A percentile compares a stretch with the other conserved stretches of the same genome.
Evolutionary conservation across 306 rosid genomes (phyloP).

Genomic region (Myrica gale): DNA sequence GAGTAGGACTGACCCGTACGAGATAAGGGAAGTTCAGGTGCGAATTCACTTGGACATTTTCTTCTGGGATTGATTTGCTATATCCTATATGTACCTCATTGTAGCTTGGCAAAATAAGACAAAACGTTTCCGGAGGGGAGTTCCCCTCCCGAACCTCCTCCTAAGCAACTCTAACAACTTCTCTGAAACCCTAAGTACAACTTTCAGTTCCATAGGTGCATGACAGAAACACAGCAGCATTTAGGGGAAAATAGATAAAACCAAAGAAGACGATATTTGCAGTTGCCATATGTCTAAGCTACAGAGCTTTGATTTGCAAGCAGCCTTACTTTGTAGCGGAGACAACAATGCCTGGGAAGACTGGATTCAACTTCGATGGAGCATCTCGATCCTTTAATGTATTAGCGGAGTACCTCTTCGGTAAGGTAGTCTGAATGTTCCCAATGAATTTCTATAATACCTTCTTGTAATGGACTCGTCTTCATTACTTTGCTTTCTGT

Average conservation of each 20-base stretch:
- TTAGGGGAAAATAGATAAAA: background rate
- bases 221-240: background rate
- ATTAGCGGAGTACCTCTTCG: constrained; percentile 88
- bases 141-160: too few species aligned
- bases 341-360: constrained; percentile 85
- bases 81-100: background rate
- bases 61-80: too few species aligned
- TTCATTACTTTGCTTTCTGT: constrained; percentile 15
- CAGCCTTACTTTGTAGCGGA: constrained; percentile 90
- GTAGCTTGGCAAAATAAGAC: background rate
- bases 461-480: constrained; percentile 11
- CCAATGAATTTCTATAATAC: constrained; percentile 5
- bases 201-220: too few species aligned
- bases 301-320: constrained; percentile 29
- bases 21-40: constrained; percentile 89
- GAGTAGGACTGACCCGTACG: constrained; percentile 57
- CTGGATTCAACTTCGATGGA: constrained; percentile 76
- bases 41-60: background rate
- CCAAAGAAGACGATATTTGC: background rate
- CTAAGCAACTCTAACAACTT: too few species aligned
- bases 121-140: background rate
- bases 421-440: constrained; percentile 65
- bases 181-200: too few species aligned
- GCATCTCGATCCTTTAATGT: constrained; percentile 81
- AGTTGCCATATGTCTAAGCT: background rate